Base-by-base conservation (phyloP, 345 rosid species). In the Aethionema arabicum region DNA sequence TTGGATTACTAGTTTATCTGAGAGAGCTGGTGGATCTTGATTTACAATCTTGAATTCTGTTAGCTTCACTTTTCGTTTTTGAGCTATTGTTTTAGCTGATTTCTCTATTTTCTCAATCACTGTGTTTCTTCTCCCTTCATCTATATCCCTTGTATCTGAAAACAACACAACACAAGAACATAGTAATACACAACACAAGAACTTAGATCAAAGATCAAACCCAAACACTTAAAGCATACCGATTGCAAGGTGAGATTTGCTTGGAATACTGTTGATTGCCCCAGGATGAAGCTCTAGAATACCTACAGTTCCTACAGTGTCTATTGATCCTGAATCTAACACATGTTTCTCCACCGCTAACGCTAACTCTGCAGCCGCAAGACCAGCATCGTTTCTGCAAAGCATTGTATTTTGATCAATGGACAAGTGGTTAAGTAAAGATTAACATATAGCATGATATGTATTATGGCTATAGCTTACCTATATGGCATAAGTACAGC, bases 251-350 rank as follows among this genome's bases (percentile, higher is more conserved):
- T 83, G 95, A 45, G 97, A 73, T 76, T 84, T 93, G 78, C 99
- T 90, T 10, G 99, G 99, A 55, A 93, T 93, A 74, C 97, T 93
- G 78, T 93, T 93, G 76, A 93, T 85, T 71, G 97, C 96, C 55
- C 95, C 88, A 6, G 99, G 99, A 74, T 90, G 96, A 66, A 90
- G 81, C 47, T 87, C 91, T 75, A 93, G 66, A 56, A 87, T 89
- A 50, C 96, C 96, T 40, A 88, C 96, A 41, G 96, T 91, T 60
- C 96, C 98, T 66, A 92, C 96, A 43, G 98, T 92, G 69, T 92
- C 95, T 63, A 85, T 52, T 35, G 98, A 92, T 65, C 88, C 91
- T 5, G 98, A 86, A 42, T 82, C 95, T 58, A 86, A 57, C 2
- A 83, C 91, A 68, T 88, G 96, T 77, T 81, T 85, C 78, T 92